phyloP scores from a whole-genome alignment of 768 basidiomycete genomes.

The Cystofilobasidium capitatum region DNA sequence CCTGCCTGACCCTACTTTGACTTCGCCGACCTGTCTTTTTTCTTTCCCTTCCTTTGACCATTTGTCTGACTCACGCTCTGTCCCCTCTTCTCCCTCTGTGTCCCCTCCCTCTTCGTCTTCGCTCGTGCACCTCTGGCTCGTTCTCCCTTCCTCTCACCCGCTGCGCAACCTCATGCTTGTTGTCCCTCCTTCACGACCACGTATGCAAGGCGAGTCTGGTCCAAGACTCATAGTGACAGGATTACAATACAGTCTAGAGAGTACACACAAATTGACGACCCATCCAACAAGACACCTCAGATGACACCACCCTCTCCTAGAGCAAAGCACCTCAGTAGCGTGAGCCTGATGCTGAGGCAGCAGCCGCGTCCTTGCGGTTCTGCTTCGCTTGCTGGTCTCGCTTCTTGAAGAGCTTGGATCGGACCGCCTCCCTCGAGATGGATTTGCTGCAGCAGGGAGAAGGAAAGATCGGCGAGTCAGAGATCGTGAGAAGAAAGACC shows the following conservation, averaged over 20 bases:
- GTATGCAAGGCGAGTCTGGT: no score
- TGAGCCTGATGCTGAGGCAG: neutral
- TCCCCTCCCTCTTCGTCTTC: conserved; percentile 1
- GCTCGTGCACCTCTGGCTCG: no score
- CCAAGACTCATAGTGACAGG: no score
- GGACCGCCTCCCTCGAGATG: conserved; percentile 46
- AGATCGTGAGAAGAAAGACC: neutral
- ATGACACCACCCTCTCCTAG: no score
- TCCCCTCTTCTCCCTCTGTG: neutral
- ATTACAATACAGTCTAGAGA: no score
- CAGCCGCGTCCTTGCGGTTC: conserved; percentile 18
- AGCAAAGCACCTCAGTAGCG: no score
- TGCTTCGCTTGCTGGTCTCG: conserved; percentile 64
- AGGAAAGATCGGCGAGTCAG: neutral
- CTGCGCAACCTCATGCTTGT: no score
- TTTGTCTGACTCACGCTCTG: neutral
- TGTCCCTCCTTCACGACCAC: no score
- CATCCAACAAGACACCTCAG: no score
- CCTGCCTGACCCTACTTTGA: neutral
- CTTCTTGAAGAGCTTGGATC: conserved; percentile 73
- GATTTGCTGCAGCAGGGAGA: conserved; percentile 30
- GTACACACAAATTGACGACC: no score
- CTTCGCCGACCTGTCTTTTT: neutral
- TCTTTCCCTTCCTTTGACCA: neutral
- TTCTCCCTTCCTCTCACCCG: no score